Base-by-base conservation (phyloP, 345 rosid genomes). In the Salix suchowensis region DNA sequence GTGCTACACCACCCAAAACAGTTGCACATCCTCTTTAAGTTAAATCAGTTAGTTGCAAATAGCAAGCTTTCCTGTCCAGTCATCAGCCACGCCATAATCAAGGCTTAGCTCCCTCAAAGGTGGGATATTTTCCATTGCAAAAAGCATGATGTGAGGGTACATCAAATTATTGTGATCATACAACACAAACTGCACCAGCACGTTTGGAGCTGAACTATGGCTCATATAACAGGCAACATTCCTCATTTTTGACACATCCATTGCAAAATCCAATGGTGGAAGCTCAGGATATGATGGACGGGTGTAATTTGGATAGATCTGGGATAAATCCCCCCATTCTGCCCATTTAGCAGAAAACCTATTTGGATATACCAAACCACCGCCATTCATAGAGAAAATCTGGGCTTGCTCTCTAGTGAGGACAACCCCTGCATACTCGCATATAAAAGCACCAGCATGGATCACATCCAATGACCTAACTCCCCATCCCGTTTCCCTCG, bases 211-310 rank as follows among this genome's bases (percentile, higher is more conserved):
- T 62, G 87, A 73, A 84, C 97, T 91, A 61, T 96, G 98, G 82
- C 99, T 92, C 55, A 96, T 87, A 78, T 96, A 96, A 74, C 97
- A 93, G 62, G 99, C 97, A 76, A 89, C 95, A 78, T 93, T 96
- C 86, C 99, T 87, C 97, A 92, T 86, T 84, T 88, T 91, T 0
- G 99, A 93, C 44, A 96, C 98, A 84, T 96, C 98, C 96, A 96
- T 85, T 19, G 97, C 96, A 65, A 87, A 93, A 84, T 93, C 98
- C 88, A 93, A 75, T 66, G 97, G 96, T 52, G 99, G 96, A 72
- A 89, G 66, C 14, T 88, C 82, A 64, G 97, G 97, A 73, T 89
- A 81, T 12, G 88, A 74, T 19, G 94, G 93, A 21, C 85, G 86
- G 77, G 76, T 84, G 71, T 84, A 91, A 64, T 86, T 85, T 28